Evolutionary conservation across 2,329 filamentous ascomycete genomes (phyloP), one percentile per base, ranked within the genome.

Genomic region (Botrytis tulipae): DNA sequence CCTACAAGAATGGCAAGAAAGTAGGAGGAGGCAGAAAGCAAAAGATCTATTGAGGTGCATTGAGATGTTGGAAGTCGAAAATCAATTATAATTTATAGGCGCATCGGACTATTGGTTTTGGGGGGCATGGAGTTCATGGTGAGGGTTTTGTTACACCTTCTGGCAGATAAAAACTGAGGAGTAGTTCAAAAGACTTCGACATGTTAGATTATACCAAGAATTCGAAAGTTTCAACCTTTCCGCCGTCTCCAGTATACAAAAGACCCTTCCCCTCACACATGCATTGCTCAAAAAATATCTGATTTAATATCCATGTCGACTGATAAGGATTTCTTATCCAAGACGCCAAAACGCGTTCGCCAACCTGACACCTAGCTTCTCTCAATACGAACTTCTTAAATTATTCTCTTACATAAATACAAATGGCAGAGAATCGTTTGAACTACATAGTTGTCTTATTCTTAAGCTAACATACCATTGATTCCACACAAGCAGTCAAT

Each of bases 1-100:
- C 86, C 78, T 89, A 87, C 79, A 86, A 86, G 75, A 86, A 88
- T 73, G 84, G 85, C 75, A 81, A 84, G 76, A 83, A 82, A 71
- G 82, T 82, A 76, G 85, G 84, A 44, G 72, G 57, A 40, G 65
- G 71, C 18, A 75, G 71, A 29, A 78, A 79, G 70, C 76, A 79
- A 60, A 75, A 75, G 74, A 60, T 22, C 57, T 68, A 68, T 51
- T 44, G n/a, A 16, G 14, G 59, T 37, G 57, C 44, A 70, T 35
- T 35, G 32, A 40, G 37, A 59, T 61, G 63, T 7, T 57, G 6
- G 6, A 57, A 22, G n/a, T 57, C 66, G 37, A 57, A 16, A 42
- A 54, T 54, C 51, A 54, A 44, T 42, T 10, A 37, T 57, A 69
- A 69, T 69, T 32, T 69, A 42, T 42, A 42, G 66, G 66, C 66